phyloP scores from a whole-genome alignment of 2,329 filamentous ascomycete genomes.

The Fusarium longipes region DNA sequence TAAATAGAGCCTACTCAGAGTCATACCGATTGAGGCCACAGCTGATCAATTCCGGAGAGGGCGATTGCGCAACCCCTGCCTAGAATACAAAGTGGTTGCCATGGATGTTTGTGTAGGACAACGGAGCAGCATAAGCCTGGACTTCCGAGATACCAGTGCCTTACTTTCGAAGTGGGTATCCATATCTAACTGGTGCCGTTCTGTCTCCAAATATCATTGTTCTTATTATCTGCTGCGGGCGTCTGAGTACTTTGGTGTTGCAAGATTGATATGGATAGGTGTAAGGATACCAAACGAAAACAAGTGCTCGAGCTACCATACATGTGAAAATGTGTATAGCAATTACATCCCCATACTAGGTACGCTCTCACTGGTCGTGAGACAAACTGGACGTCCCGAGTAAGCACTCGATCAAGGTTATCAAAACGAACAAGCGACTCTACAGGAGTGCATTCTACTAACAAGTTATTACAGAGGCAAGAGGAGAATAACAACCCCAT shows the following conservation, averaged over 20 bases:
- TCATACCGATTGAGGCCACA: not conserved
- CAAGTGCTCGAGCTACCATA: not conserved
- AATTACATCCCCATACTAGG: no score
- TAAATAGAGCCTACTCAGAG: not conserved
- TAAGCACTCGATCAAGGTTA: constrained; percentile 7
- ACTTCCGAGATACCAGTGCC: constrained; percentile 56
- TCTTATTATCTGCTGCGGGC: not conserved
- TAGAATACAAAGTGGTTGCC: not conserved
- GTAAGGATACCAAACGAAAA: not conserved
- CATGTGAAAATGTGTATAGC: not conserved
- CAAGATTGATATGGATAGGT: no score
- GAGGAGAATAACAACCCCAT: constrained; percentile 12
- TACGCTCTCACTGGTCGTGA: constrained; percentile 23
- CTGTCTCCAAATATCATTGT: constrained; percentile 20
- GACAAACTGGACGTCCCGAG: constrained; percentile 22
- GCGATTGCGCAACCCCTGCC: not conserved
- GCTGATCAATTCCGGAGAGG: not conserved
- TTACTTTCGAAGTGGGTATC: constrained; percentile 66
- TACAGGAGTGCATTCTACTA: not conserved
- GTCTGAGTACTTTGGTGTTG: not conserved
- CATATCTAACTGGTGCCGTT: not conserved
- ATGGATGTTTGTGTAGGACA: constrained; percentile 1
- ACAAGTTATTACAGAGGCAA: not conserved
- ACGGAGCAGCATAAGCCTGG: not conserved
- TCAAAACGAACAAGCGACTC: not conserved